Evolutionary conservation across 345 rosid genomes (phyloP), one percentile per base, ranked within the genome.

Genomic region (Eucalyptus pauciflora): DNA sequence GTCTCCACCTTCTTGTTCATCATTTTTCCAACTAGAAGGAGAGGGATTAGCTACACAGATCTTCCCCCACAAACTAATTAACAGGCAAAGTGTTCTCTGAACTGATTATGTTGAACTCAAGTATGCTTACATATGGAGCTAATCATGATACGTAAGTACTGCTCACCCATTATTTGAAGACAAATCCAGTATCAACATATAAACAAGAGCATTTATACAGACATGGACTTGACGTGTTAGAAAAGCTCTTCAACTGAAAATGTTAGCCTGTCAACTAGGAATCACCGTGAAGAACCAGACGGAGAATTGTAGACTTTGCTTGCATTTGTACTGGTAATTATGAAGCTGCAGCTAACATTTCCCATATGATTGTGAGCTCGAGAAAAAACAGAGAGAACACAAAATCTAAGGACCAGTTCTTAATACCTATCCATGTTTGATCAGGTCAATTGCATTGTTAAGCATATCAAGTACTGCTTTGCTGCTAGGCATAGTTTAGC

Each of bases 11-110:
- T 91, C 48, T 54, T 95, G 88, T 92, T 95, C 91, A 89, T 88
- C 54, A 48, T 33, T 69, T 69, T 69, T 69, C 80, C 45, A 2
- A 92, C 96, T 18, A 88, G 43, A 41, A 93, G 96, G 93, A 91
- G 92, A 91, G 96, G 96, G 79, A 93, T 95, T n/a, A 95, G 96
- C 6, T 92, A 51, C 58, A 17, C 88, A 16, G 58, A 89, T 27
- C 27, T 69, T 58, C 49, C 67, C 14, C 37, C 87, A 27, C 76
- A 15, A 33, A 69, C 88, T 16, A 20, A 87, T 49, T 50, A 13
- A 87, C 13, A 2, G 22, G 87, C 27, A 20, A 37, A 76, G 48
- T 37, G 48, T 41, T 76, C 27, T 20, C 83, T 76, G 14, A 76
- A 37, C 83, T 76, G 83, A 12, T 11, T 41, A 76, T 76, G 83